Conservation (phyloP, 2,329 filamentous ascomycete species). For the Graphiopsis chlorocephala region DNA sequence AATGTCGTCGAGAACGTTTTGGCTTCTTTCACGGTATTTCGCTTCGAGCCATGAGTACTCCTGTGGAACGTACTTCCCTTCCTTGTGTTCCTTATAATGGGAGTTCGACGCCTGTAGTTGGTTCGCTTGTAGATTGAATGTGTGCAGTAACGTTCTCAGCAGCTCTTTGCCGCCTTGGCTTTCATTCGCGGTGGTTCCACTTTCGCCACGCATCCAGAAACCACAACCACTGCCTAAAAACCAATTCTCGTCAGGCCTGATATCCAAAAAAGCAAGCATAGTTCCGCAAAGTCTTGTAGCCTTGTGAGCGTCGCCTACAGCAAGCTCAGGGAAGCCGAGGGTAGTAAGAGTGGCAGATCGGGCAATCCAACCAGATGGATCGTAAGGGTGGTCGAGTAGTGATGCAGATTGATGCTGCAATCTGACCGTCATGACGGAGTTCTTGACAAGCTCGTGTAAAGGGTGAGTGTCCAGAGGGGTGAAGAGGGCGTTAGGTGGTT, state of each 20-base stretch:
- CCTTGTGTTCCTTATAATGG: conserved; percentile 11
- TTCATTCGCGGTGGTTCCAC: too few relatives aligned
- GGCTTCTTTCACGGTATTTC: conserved; percentile 9
- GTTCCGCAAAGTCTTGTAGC: conserved; percentile 22
- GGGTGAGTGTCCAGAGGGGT: neutral
- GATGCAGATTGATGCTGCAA: conserved; percentile 17
- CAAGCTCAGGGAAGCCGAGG: conserved; percentile 31
- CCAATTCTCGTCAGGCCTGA: conserved; percentile 1
- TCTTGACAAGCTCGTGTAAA: neutral
- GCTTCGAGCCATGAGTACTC: conserved; percentile 31
- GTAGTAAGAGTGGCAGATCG: conserved; percentile 21
- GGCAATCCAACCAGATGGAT: conserved; percentile 26
- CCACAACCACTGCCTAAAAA: conserved; percentile 25
- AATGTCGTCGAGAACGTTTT: conserved; percentile 6
- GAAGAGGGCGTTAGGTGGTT: neutral
- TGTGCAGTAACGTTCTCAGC: neutral
- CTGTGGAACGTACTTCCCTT: conserved; percentile 23
- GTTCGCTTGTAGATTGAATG: neutral
- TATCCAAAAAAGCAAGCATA: conserved; percentile 14
- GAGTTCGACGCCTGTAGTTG: neutral
- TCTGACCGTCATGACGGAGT: neutral
- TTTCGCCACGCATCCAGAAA: conserved; percentile 30
- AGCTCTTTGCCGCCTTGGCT: neutral
- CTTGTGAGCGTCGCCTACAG: conserved; percentile 29
- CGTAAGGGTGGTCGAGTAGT: conserved; percentile 26